Conservation (phyloP, 2,329 filamentous ascomycete genomes). For the Fusarium coffeatum region DNA sequence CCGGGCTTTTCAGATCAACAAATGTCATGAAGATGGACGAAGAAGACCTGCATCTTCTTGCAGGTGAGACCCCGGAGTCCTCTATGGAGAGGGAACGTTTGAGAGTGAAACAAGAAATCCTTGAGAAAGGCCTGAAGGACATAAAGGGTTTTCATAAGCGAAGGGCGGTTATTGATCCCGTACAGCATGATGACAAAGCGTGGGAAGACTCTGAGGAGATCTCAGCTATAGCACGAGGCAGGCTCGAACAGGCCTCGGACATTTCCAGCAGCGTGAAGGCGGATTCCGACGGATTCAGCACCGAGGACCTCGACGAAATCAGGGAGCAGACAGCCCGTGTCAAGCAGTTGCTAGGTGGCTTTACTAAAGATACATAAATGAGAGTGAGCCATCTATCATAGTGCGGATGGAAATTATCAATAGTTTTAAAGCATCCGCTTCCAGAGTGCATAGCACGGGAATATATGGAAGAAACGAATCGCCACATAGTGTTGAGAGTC, state of each 20-base stretch:
- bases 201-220: neutral
- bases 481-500: too few relatives aligned
- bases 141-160: neutral
- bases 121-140: conserved; percentile 1
- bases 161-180: neutral
- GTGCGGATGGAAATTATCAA: too few relatives aligned
- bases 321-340: neutral
- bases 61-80: neutral
- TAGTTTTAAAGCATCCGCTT: too few relatives aligned
- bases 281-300: neutral
- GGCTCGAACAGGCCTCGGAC: neutral
- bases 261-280: rapidly evolving
- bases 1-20: neutral
- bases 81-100: neutral
- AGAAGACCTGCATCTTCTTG: neutral
- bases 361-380: too few relatives aligned
- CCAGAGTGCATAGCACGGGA: too few relatives aligned
- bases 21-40: neutral
- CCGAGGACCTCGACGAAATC: neutral
- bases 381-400: too few relatives aligned
- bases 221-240: neutral
- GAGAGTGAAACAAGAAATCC: neutral
- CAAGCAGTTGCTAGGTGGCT: neutral
- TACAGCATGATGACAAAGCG: neutral
- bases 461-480: too few relatives aligned